Evolutionary conservation across 768 basidiomycete genomes (phyloP).

Genomic region (Cystofilobasidium capitatum): DNA sequence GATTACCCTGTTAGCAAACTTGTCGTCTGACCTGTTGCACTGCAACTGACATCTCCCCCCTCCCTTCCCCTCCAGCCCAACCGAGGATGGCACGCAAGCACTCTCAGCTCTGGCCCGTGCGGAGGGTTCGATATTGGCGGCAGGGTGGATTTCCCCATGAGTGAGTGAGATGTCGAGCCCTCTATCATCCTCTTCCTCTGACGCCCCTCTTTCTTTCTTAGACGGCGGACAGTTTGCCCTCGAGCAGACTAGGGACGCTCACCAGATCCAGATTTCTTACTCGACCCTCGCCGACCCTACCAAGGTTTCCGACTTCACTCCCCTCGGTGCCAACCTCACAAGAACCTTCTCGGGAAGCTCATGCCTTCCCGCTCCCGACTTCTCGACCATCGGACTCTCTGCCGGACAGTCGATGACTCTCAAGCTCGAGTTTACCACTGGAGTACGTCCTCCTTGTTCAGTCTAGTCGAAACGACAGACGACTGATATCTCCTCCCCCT

Average conservation of each 20-base stretch:
- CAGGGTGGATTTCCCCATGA: not conserved
- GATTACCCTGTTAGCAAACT: not conserved
- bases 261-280: not conserved
- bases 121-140: not conserved
- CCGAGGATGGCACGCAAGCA: not conserved
- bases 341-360: not conserved
- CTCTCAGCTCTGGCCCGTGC: not conserved
- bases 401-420: not conserved
- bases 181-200: not conserved
- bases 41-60: too few relatives aligned
- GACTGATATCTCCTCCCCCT: not conserved
- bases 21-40: too few relatives aligned
- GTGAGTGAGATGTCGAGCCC: too few relatives aligned
- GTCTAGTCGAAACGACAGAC: not conserved
- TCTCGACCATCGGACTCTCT: not conserved
- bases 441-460: not conserved
- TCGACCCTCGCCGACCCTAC: not conserved
- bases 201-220: not conserved
- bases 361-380: not conserved
- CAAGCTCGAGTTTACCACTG: not conserved
- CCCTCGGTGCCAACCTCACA: not conserved
- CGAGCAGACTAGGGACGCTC: not conserved
- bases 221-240: not conserved
- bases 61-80: too few relatives aligned
- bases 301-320: not conserved